Base-by-base conservation (phyloP, 179 eudicot genomes). In the Amaranthus tricolor region DNA sequence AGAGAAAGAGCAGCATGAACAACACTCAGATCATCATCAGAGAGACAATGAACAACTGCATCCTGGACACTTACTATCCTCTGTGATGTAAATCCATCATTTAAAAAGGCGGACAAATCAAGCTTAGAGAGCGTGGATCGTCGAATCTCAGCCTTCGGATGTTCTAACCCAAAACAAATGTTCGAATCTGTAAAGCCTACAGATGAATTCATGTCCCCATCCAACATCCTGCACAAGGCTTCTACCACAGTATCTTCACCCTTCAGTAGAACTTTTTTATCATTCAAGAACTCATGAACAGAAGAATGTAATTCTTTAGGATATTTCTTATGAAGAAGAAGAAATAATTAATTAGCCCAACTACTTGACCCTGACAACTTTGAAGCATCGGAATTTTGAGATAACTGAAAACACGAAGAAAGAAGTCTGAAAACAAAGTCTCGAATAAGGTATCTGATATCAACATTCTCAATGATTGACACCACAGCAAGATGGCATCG, bases 71-170 rank as follows among this genome's bases (percentile, higher is more conserved):
- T 84, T 56, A 64, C 78, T 74, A 90, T 79, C 64, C 87, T 77
- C 89, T 94, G 85, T 54, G 89, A 79, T 57, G 84, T 84, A 72
- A 68, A 79, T 54, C 83, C 80, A 54, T 76, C 86, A 59, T 74
- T 87, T 71, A 88, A 67, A 82, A 85, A 66, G 64, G 74, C 76
- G 68, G 77, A 83, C 10, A 82, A 81, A 83, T 93, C 91, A 77
- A 95, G 82, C 74, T 87, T 83, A 55, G 75, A 54, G 52, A 95
- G 84, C 12, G 88, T 82, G 56, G 84, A 70, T 59, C 90, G 89
- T 17, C 95, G 88, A 79, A 95, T 73, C 82, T 86, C 95, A 49
- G 93, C 95, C 89, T 89, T 91, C 1, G 97, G 91, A 83, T 93
- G 93, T 75, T 95, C 97, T 62, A 95, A 86, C 1, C 90, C 89